phyloP scores from a whole-genome alignment of 1,284 basidiomycete species.

The Heterobasidion occidentale region DNA sequence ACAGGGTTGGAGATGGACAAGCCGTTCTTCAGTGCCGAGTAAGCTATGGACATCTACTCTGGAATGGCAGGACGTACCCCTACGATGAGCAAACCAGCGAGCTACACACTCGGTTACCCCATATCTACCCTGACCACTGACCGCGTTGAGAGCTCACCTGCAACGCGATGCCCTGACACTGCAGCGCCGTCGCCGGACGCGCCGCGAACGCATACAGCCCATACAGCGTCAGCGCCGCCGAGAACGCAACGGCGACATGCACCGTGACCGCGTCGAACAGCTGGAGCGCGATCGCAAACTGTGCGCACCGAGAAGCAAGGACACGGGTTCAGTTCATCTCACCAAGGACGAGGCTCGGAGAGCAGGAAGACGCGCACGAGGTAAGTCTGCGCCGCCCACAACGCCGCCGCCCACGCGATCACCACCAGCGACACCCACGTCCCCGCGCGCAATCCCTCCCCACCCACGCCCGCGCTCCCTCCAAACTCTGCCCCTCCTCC shows the following conservation, averaged over 20 bases:
- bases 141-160: constrained; percentile 4
- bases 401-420: not conserved
- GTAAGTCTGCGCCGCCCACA: constrained; percentile 7
- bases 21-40: not conserved
- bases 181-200: not conserved
- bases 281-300: not conserved
- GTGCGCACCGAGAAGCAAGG: no score
- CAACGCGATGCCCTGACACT: constrained; percentile 6
- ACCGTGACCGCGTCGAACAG: constrained; percentile 7
- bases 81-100: constrained; percentile 6
- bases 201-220: constrained; percentile 5
- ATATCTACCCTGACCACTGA: not conserved
- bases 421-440: not conserved
- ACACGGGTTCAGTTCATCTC: no score
- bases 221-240: constrained; percentile 4
- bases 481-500: not conserved
- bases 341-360: no score
- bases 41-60: not conserved
- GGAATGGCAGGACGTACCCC: not conserved
- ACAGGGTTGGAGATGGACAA: not conserved
- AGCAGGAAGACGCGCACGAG: constrained; percentile 1
- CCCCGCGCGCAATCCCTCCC: not conserved
- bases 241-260: constrained; percentile 1
- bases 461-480: not conserved
- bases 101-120: not conserved